These are phyloP conservation scores for Sporothrix humicola DNA, from an alignment of 2,329 filamentous ascomycete genomes.

Conservation along the genomic window DNA sequence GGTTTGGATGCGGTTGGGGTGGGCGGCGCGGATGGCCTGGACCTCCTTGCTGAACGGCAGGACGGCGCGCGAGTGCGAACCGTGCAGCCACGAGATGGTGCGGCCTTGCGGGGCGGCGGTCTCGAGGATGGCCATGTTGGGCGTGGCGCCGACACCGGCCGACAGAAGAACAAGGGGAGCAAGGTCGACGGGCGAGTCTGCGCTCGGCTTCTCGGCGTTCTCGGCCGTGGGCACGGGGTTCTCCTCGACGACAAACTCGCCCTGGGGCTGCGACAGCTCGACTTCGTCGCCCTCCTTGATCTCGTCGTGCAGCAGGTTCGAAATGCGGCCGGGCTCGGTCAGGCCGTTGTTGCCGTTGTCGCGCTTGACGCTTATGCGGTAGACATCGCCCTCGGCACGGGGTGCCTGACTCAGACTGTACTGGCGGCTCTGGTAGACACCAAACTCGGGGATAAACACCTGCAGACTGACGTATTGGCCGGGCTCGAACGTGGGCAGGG, in stretches of 20 bases:
- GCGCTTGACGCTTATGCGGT: slow-evolving; percentile 76
- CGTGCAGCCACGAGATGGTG: slow-evolving; percentile 68
- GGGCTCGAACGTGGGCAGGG: slow-evolving; percentile 66
- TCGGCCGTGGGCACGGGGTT: slow-evolving; percentile 45
- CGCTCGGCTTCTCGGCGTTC: neutral
- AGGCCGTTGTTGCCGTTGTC: slow-evolving; percentile 52
- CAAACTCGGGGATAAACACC: slow-evolving; percentile 64
- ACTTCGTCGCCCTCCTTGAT: slow-evolving; percentile 59
- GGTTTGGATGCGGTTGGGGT: slow-evolving; percentile 54
- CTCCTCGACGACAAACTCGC: slow-evolving; percentile 66
- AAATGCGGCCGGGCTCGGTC: slow-evolving; percentile 55
- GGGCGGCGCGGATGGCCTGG: slow-evolving; percentile 49
- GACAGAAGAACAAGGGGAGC: slow-evolving; percentile 69
- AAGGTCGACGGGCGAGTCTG: slow-evolving; percentile 35
- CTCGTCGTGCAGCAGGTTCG: slow-evolving; percentile 57
- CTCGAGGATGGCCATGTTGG: slow-evolving; percentile 69
- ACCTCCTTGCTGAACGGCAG: slow-evolving; percentile 63
- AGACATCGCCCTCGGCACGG: slow-evolving; percentile 58
- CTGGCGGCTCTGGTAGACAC: slow-evolving; percentile 73
- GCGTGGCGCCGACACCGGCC: slow-evolving; percentile 71
- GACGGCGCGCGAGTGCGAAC: slow-evolving; percentile 55
- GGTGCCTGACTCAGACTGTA: slow-evolving; percentile 72
- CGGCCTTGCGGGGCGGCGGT: slow-evolving; percentile 50
- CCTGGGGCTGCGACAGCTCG: slow-evolving; percentile 61
- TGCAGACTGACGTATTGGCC: slow-evolving; percentile 77